Conservation (phyloP, 495 filamentous ascomycete species). For the Penicillium ucsense region DNA sequence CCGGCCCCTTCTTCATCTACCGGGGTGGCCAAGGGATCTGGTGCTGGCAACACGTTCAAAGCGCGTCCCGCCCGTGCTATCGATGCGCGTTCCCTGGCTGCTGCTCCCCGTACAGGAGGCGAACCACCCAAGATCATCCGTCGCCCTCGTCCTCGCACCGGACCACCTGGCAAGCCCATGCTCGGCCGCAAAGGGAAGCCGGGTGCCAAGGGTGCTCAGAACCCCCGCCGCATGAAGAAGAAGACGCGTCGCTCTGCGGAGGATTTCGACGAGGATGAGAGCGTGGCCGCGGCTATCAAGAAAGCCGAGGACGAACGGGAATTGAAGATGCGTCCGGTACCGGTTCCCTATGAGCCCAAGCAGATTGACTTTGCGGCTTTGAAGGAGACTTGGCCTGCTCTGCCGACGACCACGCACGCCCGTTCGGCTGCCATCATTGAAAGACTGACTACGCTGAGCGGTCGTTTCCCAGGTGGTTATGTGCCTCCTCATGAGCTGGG, state of each 20-base stretch:
- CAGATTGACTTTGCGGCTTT: conserved; percentile 19
- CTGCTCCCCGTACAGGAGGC: conserved; percentile 19
- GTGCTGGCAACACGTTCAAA: conserved; percentile 10
- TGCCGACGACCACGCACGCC: conserved; percentile 24
- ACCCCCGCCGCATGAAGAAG: conserved; percentile 1
- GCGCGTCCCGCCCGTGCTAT: conserved; percentile 23
- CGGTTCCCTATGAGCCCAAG: conserved; percentile 28
- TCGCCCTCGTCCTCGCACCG: conserved; percentile 17
- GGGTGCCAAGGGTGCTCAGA: conserved; percentile 1
- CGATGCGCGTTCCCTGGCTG: conserved; percentile 35
- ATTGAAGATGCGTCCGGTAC: conserved; percentile 18
- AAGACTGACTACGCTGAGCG: conserved; percentile 27
- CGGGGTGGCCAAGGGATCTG: background rate
- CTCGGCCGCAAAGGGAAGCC: conserved; percentile 14
- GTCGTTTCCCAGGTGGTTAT: conserved; percentile 31
- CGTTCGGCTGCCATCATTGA: conserved; percentile 25
- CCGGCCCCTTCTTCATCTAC: conserved; percentile 4
- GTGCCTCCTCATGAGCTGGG: conserved; percentile 31
- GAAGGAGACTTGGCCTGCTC: conserved; percentile 34
- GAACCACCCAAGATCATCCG: conserved; percentile 27
- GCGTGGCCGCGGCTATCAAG: conserved; percentile 18
- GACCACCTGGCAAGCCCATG: conserved; percentile 7
- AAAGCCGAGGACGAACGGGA: conserved; percentile 22
- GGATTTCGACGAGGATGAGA: conserved; percentile 19
- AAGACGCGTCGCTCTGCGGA: background rate